A percentile compares a stretch with the other conserved stretches of the same genome.
Conservation (phyloP, 495 filamentous ascomycete genomes). For the Neurospora sp. region DNA sequence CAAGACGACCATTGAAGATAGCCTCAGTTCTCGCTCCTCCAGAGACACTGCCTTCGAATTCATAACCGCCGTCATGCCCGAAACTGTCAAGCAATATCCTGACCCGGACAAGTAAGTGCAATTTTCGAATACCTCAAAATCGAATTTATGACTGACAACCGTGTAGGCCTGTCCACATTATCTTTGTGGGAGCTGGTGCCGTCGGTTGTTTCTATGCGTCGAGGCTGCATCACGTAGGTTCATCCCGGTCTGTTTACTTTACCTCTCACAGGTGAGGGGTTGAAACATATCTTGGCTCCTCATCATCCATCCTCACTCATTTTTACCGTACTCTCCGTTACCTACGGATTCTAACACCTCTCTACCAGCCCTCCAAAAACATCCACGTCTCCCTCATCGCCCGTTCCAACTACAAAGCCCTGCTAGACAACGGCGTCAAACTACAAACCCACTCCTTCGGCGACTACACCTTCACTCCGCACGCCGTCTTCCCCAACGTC, state of each 20-base stretch:
- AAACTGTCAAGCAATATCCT: slow-evolving; percentile 6
- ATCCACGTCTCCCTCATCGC: slow-evolving; percentile 40
- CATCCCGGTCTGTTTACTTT: background rate
- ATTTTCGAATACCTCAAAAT: background rate
- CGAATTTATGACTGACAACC: slow-evolving; percentile 1
- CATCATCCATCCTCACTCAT: background rate
- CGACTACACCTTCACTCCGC: slow-evolving; percentile 40
- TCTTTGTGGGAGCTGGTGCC: slow-evolving; percentile 49
- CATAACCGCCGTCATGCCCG: slow-evolving; percentile 10
- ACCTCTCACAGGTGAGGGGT: background rate
- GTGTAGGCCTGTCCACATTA: slow-evolving; percentile 35
- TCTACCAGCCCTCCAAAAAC: slow-evolving; percentile 26
- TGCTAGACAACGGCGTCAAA: slow-evolving; percentile 34
- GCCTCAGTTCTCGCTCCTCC: background rate
- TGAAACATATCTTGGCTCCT: background rate
- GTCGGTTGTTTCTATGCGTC: slow-evolving; percentile 53
- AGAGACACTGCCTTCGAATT: background rate
- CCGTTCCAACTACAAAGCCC: slow-evolving; percentile 45
- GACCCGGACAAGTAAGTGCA: slow-evolving; percentile 16
- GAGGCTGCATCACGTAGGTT: slow-evolving; percentile 39
- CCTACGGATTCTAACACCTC: background rate
- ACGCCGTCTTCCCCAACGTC: slow-evolving; percentile 37
- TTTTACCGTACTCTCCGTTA: background rate
- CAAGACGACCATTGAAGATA: background rate
- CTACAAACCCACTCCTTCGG: slow-evolving; percentile 45